A percentile compares a stretch with the other conserved stretches of the same genome.
phyloP scores from a whole-genome alignment of 768 basidiomycete species.

The Calocybe gangraenosa region DNA sequence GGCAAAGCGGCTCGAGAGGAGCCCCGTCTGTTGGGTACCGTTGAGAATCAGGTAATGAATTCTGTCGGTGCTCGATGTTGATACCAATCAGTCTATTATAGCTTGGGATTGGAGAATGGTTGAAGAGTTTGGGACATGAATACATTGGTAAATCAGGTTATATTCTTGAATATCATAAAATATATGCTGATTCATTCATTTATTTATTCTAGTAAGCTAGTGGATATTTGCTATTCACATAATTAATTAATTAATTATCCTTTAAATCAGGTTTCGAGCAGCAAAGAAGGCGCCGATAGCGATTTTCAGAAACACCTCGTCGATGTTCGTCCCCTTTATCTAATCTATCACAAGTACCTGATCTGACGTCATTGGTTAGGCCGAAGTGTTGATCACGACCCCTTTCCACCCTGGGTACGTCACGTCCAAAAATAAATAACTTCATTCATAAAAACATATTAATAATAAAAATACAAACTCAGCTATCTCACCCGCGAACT shows the following conservation, averaged over 20 bases:
- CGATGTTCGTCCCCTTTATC: conserved; percentile 47
- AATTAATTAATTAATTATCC: no score
- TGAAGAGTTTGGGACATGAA: conserved; percentile 71
- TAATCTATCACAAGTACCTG: neutral
- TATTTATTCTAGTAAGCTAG: no score
- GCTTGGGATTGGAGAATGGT: conserved; percentile 72
- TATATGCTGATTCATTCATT: no score
- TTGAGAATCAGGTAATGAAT: conserved; percentile 67
- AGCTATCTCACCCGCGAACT: conserved; percentile 73
- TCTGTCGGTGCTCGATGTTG: neutral
- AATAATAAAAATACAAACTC: no score
- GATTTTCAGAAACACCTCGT: conserved; percentile 80
- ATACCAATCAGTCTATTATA: conserved; percentile 21
- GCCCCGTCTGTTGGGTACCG: conserved; percentile 73
- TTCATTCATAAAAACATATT: no score
- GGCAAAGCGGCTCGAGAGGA: conserved; percentile 61
- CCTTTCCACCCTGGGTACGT: conserved; percentile 76
- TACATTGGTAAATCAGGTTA: conserved; percentile 48
- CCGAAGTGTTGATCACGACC: conserved; percentile 78
- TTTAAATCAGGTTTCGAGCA: conserved; percentile 75
- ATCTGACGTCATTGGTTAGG: conserved; percentile 34
- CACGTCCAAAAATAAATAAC: no score
- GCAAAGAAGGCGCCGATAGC: conserved; percentile 80
- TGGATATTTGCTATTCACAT: no score
- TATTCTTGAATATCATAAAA: no score